phyloP scores from a whole-genome alignment of 2,329 filamentous ascomycete genomes.

The Escovopsis sp. region DNA sequence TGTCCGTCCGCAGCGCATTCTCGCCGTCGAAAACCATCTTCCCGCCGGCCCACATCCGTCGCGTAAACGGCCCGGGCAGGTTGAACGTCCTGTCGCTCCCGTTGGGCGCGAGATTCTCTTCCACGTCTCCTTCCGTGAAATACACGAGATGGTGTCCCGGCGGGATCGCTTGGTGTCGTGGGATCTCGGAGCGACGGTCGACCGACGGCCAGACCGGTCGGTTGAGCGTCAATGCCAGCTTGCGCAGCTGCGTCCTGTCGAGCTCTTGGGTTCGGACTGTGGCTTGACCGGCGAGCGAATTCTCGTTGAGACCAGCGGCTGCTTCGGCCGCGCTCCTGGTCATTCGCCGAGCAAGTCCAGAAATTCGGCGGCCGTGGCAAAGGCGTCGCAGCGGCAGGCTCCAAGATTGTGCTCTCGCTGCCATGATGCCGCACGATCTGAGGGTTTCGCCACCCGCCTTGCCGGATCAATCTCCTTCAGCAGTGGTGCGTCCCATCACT shows the following conservation, averaged over 20 bases:
- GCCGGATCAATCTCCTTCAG: no score
- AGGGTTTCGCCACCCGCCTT: no score
- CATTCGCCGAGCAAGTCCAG: not conserved
- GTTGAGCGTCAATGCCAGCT: slow-evolving; percentile 42
- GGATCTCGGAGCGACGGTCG: slow-evolving; percentile 17
- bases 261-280: slow-evolving; percentile 30
- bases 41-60: slow-evolving; percentile 55
- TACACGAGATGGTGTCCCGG: slow-evolving; percentile 49
- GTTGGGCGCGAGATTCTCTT: slow-evolving; percentile 40
- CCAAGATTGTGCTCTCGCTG: no score
- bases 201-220: slow-evolving; percentile 27
- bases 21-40: slow-evolving; percentile 24
- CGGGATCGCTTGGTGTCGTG: slow-evolving; percentile 34
- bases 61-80: slow-evolving; percentile 41
- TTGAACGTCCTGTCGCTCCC: slow-evolving; percentile 49
- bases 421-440: no score
- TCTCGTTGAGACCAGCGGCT: slow-evolving; percentile 17
- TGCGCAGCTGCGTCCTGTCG: slow-evolving; percentile 49
- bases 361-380: no score
- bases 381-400: no score
- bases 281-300: slow-evolving; percentile 14
- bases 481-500: no score
- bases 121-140: slow-evolving; percentile 43
- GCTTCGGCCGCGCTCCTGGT: slow-evolving; percentile 14
- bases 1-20: slow-evolving; percentile 32